phyloP scores from a whole-genome alignment of 108 stramenopile genomes.

The Skeletonema grethae region DNA sequence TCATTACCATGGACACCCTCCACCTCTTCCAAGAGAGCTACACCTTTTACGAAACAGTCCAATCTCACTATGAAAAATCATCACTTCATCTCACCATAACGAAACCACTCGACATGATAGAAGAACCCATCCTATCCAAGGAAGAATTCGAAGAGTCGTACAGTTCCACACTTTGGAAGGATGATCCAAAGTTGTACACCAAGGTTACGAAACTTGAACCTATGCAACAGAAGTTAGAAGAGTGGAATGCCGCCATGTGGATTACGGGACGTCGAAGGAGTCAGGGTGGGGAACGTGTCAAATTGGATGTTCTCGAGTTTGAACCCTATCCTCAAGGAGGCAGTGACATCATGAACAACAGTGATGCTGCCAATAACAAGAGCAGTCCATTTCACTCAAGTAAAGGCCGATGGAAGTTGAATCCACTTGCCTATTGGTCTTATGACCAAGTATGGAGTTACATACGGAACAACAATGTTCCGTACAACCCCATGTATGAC shows the following conservation, averaged over 20 bases:
- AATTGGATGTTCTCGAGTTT: constrained; percentile 47
- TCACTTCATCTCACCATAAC: constrained; percentile 19
- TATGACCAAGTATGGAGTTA: constrained; percentile 55
- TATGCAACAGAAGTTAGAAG: constrained; percentile 29
- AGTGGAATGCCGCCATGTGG: constrained; percentile 42
- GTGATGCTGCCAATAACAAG: not conserved
- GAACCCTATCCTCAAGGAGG: constrained; percentile 14
- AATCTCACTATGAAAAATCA: not conserved
- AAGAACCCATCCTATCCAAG: not conserved
- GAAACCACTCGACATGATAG: constrained; percentile 14
- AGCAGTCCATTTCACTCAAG: constrained; percentile 9
- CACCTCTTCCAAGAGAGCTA: constrained; percentile 56
- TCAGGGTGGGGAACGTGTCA: constrained; percentile 45
- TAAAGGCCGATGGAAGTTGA: constrained; percentile 43
- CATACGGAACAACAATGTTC: constrained; percentile 40
- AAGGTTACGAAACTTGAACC: constrained; percentile 51
- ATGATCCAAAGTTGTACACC: constrained; percentile 44
- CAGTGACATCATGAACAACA: constrained; percentile 5
- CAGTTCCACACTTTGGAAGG: constrained; percentile 29
- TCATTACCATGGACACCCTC: constrained; percentile 53
- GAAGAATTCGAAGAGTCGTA: constrained; percentile 35
- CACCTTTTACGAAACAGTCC: constrained; percentile 38
- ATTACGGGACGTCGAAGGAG: constrained; percentile 55
- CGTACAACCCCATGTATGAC: constrained; percentile 53
- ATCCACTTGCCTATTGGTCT: constrained; percentile 55